Evolutionary conservation across 306 rosid species (phyloP).

Genomic region (barrel medic (Medicago truncatula)): DNA sequence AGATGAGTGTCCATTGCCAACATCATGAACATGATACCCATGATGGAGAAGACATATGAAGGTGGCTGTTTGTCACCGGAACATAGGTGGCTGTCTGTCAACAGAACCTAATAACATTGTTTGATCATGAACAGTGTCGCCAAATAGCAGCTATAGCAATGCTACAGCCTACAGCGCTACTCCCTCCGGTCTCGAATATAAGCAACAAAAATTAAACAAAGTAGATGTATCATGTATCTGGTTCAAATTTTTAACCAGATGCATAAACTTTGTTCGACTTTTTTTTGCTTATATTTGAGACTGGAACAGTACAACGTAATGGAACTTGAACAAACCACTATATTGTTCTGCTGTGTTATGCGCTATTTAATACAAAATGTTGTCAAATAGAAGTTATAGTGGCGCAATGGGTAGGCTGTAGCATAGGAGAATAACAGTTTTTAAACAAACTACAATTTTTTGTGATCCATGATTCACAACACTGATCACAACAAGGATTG

Average conservation of each 20-base stretch:
- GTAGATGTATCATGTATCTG: no score
- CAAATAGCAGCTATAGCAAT: not conserved
- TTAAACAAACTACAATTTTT: not conserved
- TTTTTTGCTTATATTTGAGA: no score
- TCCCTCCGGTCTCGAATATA: no score
- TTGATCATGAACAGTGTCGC: conserved; percentile 1
- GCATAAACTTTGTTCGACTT: no score
- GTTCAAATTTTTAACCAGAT: no score
- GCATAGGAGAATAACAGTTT: not conserved
- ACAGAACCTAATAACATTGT: not conserved
- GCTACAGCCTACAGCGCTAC: not conserved
- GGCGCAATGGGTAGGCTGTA: not conserved
- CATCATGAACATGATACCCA: not conserved
- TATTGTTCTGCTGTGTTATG: not conserved
- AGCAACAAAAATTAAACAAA: no score
- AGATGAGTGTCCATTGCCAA: not conserved
- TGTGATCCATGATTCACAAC: not conserved
- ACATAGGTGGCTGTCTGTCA: conserved; percentile 16
- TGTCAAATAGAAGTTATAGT: not conserved
- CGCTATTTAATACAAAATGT: not conserved
- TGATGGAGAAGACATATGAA: not conserved
- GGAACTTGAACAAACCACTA: not conserved
- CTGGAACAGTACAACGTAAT: no score
- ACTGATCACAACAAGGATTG: not conserved
- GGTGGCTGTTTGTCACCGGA: not conserved